Base-by-base conservation (phyloP, 2,329 filamentous ascomycete species). In the Diaporthe ampelina region DNA sequence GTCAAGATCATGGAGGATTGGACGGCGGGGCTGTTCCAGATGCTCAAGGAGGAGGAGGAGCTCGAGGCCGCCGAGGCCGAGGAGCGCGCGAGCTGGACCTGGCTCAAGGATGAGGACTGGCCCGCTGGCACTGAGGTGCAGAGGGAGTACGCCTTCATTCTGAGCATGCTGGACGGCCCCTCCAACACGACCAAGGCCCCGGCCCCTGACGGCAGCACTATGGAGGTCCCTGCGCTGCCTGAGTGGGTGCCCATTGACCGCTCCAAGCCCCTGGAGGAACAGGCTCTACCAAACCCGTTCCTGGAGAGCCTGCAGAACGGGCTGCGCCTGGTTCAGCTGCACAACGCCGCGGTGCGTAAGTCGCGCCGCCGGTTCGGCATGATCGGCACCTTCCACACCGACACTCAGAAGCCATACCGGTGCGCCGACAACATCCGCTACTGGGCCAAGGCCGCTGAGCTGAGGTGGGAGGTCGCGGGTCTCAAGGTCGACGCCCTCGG, bases 361-460 rank as follows among this genome's bases (percentile, higher is more conserved):
- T 98, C 95, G 29, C 92, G 93, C 80, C 90, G 94, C 40, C 94
- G 94, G 10, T 98, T 98, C 81, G 95, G 95, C 70, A 91, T 94
- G 76, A 98, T 99, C 81, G 95, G 94, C 73, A 90, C 90, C 13
- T 98, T 93, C 83, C 97, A 98, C 82, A 92, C 92, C n/a, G 95
- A 99, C 82, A 96, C 97, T 13, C 92, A 91, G 75, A 98, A 98
- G 84, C 97, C 97, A 0, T 99, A 99, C 82, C 93, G 97, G 65
- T 93, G 93, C 76, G 95, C 95, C 4, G 97, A 99, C 79, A 99
- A 99, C 82, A 88, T 99, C 76, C 91, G 95, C 54, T 99, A 94
- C 86, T 99, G 97, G 96, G 90, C 94, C 84, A 99, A 99, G 86
- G 97, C 96, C 1, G 95, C 95, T 10, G 95, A 99, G 85, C 88